Evolutionary conservation across 306 rosid genomes (phyloP).

Genomic region (barrel medic (Medicago truncatula)): MtrunA17r5.0-ANR NC_053049.1:24667001-24667500

Average conservation of each 20-base stretch:
- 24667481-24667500: no score
- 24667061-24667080: no score
- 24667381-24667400: no score
- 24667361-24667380: no score
- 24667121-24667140: constrained; percentile 10
- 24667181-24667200: constrained; percentile 59
- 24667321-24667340: background rate
- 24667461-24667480: no score
- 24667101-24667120: no score
- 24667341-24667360: background rate
- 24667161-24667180: constrained; percentile 72
- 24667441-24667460: no score
- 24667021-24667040: background rate
- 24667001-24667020: background rate
- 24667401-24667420: no score
- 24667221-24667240: background rate
- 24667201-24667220: constrained; percentile 58
- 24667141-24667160: constrained; percentile 80
- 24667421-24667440: no score
- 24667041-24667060: background rate
- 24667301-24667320: background rate
- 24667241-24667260: background rate
- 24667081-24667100: no score
- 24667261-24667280: background rate
- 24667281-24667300: background rate